Evolutionary conservation across 1,284 basidiomycete genomes (phyloP).

Genomic region (Chondrostereum purpureum): DNA sequence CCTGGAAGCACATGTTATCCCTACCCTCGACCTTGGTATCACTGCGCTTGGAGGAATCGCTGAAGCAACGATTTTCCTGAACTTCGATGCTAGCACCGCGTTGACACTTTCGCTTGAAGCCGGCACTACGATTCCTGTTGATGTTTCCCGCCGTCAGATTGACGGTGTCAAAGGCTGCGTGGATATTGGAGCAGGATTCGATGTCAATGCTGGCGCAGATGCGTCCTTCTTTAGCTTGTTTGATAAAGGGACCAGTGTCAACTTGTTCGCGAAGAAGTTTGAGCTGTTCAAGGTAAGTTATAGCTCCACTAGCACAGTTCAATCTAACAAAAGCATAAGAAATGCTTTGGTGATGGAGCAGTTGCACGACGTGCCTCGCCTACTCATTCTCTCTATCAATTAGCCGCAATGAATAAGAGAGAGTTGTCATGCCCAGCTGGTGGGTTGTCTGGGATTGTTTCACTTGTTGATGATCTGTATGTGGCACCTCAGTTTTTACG

Average conservation of each 20-base stretch:
- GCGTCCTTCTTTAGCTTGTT: conserved; percentile 18
- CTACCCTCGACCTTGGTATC: conserved; percentile 32
- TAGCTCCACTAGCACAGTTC: neutral
- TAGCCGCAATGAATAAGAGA: too few relatives aligned
- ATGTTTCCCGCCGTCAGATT: neutral
- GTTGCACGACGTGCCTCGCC: conserved; percentile 2
- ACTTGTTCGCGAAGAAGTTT: conserved; percentile 18
- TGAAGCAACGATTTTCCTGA: conserved; percentile 29
- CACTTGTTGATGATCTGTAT: too few relatives aligned
- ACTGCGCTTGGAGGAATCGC: conserved; percentile 27
- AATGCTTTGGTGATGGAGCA: conserved; percentile 16
- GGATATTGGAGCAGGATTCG: conserved; percentile 14
- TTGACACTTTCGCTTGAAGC: conserved; percentile 23
- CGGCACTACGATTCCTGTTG: neutral
- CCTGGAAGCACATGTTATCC: conserved; percentile 36
- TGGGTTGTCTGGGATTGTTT: too few relatives aligned
- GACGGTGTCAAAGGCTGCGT: conserved; percentile 11
- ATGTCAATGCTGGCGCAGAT: conserved; percentile 16
- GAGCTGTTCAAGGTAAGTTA: conserved; percentile 18
- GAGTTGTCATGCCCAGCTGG: too few relatives aligned
- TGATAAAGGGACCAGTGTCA: conserved; percentile 10
- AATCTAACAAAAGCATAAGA: conserved; percentile 10
- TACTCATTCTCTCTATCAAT: neutral
- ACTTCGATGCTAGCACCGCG: conserved; percentile 30
- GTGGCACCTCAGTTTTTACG: too few relatives aligned